These are phyloP conservation scores for Daldinia childiae DNA, from an alignment of 495 filamentous ascomycete species.

Conservation along the genomic window DNA sequence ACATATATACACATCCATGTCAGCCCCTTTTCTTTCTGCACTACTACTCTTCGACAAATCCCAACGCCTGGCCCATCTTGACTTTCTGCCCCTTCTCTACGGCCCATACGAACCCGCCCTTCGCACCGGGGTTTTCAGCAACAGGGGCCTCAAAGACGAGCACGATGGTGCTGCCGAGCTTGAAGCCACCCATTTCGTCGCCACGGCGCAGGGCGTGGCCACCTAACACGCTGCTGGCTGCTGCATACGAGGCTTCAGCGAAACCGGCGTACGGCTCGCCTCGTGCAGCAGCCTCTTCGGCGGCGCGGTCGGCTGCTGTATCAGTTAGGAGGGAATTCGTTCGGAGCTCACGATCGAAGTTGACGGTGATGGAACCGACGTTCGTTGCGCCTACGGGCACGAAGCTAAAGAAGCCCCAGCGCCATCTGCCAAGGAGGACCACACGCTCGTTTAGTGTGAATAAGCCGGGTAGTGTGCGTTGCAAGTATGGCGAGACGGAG, in stretches of 20 bases:
- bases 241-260: constrained; percentile 87
- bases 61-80: constrained; percentile 87
- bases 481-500: constrained; percentile 92
- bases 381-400: constrained; percentile 98
- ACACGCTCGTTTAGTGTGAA: constrained; percentile 98
- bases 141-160: constrained; percentile 95
- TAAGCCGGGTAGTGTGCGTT: constrained; percentile 87
- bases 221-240: constrained; percentile 77
- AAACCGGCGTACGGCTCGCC: constrained; percentile 88
- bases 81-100: constrained; percentile 87
- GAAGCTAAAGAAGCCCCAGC: constrained; percentile 96
- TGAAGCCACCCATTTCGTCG: constrained; percentile 98
- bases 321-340: constrained; percentile 93
- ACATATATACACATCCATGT: background rate
- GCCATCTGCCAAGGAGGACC: constrained; percentile 91
- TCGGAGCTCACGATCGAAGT: constrained; percentile 93
- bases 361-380: constrained; percentile 95
- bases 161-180: constrained; percentile 94
- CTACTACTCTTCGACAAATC: constrained; percentile 53
- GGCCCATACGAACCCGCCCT: constrained; percentile 82
- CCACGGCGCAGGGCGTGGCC: constrained; percentile 86
- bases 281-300: constrained; percentile 74
- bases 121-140: constrained; percentile 70
- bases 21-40: background rate
- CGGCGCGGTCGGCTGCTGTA: constrained; percentile 83